Conservation (phyloP, 192 early-diverging fungal species). For the Backusella tarrabulga region DNA sequence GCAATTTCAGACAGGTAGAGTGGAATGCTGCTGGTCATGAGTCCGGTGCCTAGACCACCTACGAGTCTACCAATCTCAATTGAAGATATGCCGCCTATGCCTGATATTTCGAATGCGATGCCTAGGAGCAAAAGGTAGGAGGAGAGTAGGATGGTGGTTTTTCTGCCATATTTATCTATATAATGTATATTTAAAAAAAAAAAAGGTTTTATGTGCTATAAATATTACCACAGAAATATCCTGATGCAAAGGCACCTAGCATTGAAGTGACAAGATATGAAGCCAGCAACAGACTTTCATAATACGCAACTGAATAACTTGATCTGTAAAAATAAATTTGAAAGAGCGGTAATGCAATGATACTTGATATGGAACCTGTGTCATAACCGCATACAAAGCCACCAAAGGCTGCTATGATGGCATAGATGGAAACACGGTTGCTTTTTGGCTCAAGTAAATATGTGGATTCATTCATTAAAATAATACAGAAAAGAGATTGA, state of each 20-base stretch:
- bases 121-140: conserved; percentile 69
- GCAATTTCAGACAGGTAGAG: conserved; percentile 59
- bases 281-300: conserved; percentile 16
- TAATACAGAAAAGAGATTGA: background rate
- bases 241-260: conserved; percentile 24
- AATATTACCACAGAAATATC: conserved; percentile 21
- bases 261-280: conserved; percentile 27
- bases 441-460: background rate
- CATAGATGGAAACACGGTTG: conserved; percentile 7
- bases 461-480: background rate
- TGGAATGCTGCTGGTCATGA: background rate
- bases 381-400: conserved; percentile 25
- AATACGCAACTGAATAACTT: background rate
- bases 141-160: conserved; percentile 62
- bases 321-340: background rate
- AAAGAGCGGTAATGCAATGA: conserved; percentile 18
- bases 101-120: conserved; percentile 64
- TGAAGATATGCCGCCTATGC: conserved; percentile 39
- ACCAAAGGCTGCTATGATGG: conserved; percentile 21
- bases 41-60: background rate
- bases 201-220: background rate
- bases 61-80: background rate
- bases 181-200: no score
- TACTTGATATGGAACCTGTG: conserved; percentile 19
- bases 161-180: conserved; percentile 54